Evolutionary conservation across 2,329 filamentous ascomycete genomes (phyloP), one percentile per base, ranked within the genome.

Genomic region (Hypocreales sp.): DNA sequence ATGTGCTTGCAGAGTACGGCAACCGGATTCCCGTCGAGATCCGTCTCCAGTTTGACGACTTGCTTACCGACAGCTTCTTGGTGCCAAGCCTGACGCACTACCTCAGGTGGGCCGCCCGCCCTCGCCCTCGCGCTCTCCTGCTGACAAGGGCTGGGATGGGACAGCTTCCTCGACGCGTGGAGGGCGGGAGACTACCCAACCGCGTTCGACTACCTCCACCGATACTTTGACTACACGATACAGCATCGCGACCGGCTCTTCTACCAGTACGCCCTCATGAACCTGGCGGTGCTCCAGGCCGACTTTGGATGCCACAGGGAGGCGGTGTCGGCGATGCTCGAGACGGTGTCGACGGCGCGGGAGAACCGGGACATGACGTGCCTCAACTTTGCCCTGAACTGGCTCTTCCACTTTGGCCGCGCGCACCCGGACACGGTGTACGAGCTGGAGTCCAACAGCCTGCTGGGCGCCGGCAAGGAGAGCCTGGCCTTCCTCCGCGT

Each of bases 191-290:
- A 95, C 50, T 92, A 87, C 43, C 74, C 80, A 9, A 82, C 80
- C 1, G 79, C 90, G 0, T 90, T 94, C 46, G 87, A 98, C 43
- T 77, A 77, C 38, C 63, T 98, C 13, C 86, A 95, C 49, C 76
- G 83, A 27, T 98, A 94, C 50, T 98, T 94, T 42, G 90, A 98
- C 50, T 94, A 93, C 51, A 90, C 86, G 2, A 84, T 92, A 72
- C 79, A 90, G 42, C 79, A 74, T 38, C 63, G 74, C 33, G 80
- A 92, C 41, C 75, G 80, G 15, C 69, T 79, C 5, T 86, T 86
- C 41, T 95, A 98, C 44, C 90, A 95, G 46, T 93, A 94, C 46
- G 90, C 90, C 1, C 58, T 95, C 10, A 74, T 98, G 45, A 94
- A 94, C 45, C 67, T 94, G 32, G 87, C 86, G 4, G 82, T 94